These are phyloP conservation scores for Nymphaea colorata DNA, from an alignment of 164 flowering plant species.

Conservation along the genomic window DNA sequence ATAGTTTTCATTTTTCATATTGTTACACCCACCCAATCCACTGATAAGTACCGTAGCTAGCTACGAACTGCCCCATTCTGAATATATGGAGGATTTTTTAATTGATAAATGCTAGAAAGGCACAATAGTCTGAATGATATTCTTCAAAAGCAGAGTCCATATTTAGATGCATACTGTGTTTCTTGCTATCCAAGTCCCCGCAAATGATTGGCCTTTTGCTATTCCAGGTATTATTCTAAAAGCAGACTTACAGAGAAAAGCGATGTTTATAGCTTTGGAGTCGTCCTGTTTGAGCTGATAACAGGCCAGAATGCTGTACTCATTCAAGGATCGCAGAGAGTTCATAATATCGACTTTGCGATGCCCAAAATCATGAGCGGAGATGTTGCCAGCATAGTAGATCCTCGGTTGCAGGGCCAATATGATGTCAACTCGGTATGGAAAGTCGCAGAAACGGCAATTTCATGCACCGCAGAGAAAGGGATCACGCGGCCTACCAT, in stretches of 20 bases:
- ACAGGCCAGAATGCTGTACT: conserved; percentile 2
- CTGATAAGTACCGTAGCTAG: no score
- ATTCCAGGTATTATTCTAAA: conserved; percentile 1
- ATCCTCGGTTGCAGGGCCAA: conserved; percentile 18
- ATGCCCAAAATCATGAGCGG: conserved; percentile 9
- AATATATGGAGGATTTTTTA: not conserved
- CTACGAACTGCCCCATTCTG: no score
- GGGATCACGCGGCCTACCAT: conserved; percentile 21
- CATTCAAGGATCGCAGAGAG: not conserved
- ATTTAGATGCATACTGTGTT: not conserved
- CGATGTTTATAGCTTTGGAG: conserved; percentile 7
- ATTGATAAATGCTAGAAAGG: not conserved
- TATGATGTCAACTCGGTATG: conserved; percentile 13
- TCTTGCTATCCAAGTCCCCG: not conserved
- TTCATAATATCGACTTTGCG: conserved; percentile 19
- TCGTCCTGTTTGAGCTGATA: conserved; percentile 5
- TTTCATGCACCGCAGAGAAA: conserved; percentile 16
- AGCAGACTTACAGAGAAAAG: conserved; percentile 3
- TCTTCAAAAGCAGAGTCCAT: not conserved
- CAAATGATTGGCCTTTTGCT: not conserved
- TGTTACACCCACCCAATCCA: no score
- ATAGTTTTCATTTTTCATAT: no score
- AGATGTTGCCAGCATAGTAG: conserved; percentile 18
- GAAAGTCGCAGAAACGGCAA: conserved; percentile 26
- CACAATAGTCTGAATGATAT: not conserved